Base-by-base conservation (phyloP, 176 grass and related monocot species). In the Dendrocalamus sinicus region DNA sequence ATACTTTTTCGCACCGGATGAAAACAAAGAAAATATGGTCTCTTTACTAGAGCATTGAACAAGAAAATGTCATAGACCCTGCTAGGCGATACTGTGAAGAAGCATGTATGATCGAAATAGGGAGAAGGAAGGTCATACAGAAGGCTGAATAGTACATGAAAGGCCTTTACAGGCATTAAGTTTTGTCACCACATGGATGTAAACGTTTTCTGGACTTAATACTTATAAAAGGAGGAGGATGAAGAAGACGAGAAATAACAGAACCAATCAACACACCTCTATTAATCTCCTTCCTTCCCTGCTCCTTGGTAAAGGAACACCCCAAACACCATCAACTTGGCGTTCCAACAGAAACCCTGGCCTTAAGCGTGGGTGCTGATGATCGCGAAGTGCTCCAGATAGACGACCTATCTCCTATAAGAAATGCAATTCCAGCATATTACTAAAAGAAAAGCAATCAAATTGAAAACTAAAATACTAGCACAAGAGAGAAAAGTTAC, bases 281-380 rank as follows among this genome's bases (percentile, higher is more conserved):
- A 81, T 85, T 77, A 91, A 65, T 75, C 89, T 88, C 81, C 86
- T 93, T 84, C 87, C 91, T 84, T 95, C 93, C 67, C 93, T 90
- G 77, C 67, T 84, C 75, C 93, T 88, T 35, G 90, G 55, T 43
- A 91, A 60, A 24, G 93, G 89, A 85, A 86, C 88, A 83, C 89
- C 86, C 72, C 79, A 91, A 87, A 91, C 76, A 72, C 73, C 81
- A 80, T 95, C 91, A 50, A 84, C 87, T 58, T 90, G 88, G 15
- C 81, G 89, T 58, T 92, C 91, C 72, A 91, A 45, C 20, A 93
- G 60, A 87, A 89, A 75, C 32, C 88, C 81, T 47, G 89, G 77
- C 84, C 93, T 91, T 64, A 91, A 16, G 47, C 85, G 89, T 32
- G 68, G 77, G 66, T 85, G 59, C 14, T 91, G 91, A 75, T 86